Evolutionary conservation across 768 basidiomycete species (phyloP).

Genomic region (Postia placenta): DNA sequence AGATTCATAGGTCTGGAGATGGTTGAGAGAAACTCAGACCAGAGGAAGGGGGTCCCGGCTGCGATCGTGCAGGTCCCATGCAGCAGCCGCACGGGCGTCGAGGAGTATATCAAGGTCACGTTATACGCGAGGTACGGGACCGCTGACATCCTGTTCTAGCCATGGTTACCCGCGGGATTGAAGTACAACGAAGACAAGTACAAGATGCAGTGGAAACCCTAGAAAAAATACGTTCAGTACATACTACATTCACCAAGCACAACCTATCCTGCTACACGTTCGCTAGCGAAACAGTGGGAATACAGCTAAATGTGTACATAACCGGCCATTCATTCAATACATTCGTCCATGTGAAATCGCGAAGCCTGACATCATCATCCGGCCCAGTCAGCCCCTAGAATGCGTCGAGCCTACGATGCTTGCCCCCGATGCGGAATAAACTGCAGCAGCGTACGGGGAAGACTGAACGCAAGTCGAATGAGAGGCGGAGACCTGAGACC

Average conservation of each 20-base stretch:
- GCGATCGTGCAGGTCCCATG: not conserved
- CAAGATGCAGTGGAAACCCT: constrained; percentile 10
- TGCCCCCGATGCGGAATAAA: constrained; percentile 3
- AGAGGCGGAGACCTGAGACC: constrained; percentile 1
- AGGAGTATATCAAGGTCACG: constrained; percentile 8
- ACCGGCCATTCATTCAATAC: not conserved
- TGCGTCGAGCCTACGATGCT: constrained; percentile 11
- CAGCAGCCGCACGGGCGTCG: not conserved
- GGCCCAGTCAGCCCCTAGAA: constrained; percentile 6
- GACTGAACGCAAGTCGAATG: constrained; percentile 7
- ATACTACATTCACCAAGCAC: constrained; percentile 7
- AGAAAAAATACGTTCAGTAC: constrained; percentile 8
- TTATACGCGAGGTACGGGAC: constrained; percentile 1
- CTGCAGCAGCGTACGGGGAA: not conserved
- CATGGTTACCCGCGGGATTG: not conserved
- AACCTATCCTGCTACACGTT: constrained; percentile 1
- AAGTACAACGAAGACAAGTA: not conserved
- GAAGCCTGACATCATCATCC: not conserved
- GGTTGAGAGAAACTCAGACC: too few species aligned
- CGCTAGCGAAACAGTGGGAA: constrained; percentile 6
- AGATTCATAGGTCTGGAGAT: constrained; percentile 75
- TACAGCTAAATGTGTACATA: too few species aligned
- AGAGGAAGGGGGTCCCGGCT: too few species aligned
- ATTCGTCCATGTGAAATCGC: not conserved
- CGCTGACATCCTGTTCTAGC: not conserved